Percentiles rank a stretch among this genome's conserved stretches.
These are phyloP conservation scores for Pseudocercospora vitis DNA, from an alignment of 2,329 filamentous ascomycete genomes.

Conservation along the genomic window DNA sequence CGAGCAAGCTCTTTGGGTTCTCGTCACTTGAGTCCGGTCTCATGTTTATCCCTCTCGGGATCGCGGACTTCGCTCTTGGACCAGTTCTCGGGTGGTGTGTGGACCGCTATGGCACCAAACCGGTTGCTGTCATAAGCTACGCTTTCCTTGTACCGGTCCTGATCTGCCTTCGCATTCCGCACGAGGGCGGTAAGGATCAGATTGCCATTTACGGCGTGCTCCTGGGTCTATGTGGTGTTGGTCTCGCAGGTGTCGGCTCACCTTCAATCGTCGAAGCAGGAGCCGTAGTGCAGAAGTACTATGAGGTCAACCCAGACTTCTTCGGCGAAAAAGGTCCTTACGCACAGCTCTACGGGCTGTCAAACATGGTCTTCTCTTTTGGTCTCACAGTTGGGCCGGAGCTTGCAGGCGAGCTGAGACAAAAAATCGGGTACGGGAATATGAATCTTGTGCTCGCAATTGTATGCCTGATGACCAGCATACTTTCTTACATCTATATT, in stretches of 20 bases:
- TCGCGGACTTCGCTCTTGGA: constrained; percentile 47
- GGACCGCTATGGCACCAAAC: constrained; percentile 48
- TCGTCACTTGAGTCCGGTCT: constrained; percentile 47
- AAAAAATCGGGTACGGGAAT: constrained; percentile 57
- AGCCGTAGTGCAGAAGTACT: constrained; percentile 56
- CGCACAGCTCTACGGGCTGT: constrained; percentile 65
- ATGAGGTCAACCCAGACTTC: constrained; percentile 55
- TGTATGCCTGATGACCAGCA: constrained; percentile 47
- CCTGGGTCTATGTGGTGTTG: constrained; percentile 52
- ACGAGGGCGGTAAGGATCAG: constrained; percentile 42
- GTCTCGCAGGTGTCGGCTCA: constrained; percentile 55
- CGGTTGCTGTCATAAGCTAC: constrained; percentile 45
- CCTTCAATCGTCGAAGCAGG: constrained; percentile 60
- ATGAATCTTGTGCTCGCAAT: constrained; percentile 56
- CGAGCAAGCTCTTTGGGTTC: constrained; percentile 47
- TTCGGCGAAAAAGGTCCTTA: constrained; percentile 61
- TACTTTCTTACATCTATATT: constrained; percentile 48
- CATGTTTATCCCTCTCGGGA: constrained; percentile 49
- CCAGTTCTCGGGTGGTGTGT: constrained; percentile 51
- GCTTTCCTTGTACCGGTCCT: constrained; percentile 46
- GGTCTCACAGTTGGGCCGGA: constrained; percentile 63
- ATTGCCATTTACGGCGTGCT: constrained; percentile 50
- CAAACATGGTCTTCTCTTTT: constrained; percentile 61
- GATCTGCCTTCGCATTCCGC: constrained; percentile 46
- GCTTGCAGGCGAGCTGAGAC: constrained; percentile 54